These are phyloP conservation scores for Moelleriella libera DNA, from an alignment of 2,329 filamentous ascomycete genomes.

Conservation along the genomic window DNA sequence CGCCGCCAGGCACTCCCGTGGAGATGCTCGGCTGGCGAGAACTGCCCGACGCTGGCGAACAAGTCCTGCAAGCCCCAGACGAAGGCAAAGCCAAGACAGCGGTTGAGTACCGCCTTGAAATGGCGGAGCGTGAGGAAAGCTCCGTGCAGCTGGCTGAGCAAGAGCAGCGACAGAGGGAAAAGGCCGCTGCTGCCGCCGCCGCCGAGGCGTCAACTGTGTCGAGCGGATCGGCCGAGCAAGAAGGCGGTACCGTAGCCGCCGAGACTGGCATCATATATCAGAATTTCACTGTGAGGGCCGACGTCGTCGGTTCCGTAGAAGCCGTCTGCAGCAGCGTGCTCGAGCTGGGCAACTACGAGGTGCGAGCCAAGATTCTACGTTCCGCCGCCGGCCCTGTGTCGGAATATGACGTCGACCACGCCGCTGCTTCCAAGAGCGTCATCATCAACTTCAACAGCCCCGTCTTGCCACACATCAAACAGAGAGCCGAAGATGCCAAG, in stretches of 20 bases:
- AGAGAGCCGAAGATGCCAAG: conserved; percentile 53
- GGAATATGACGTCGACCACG: conserved; percentile 83
- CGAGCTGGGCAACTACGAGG: conserved; percentile 72
- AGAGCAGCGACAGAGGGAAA: conserved; percentile 47
- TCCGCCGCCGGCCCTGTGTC: conserved; percentile 64
- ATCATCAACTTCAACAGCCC: conserved; percentile 79
- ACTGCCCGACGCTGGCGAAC: conserved; percentile 67
- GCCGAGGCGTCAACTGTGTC: conserved; percentile 18
- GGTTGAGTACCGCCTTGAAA: conserved; percentile 60
- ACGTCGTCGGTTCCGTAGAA: conserved; percentile 88
- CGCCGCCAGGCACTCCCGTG: conserved; percentile 76
- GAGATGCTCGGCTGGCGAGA: conserved; percentile 93
- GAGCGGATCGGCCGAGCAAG: conserved; percentile 11
- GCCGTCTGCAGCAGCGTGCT: conserved; percentile 68
- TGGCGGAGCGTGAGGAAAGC: conserved; percentile 55
- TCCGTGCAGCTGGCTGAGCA: conserved; percentile 70
- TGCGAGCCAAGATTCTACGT: conserved; percentile 62
- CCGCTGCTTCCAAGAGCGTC: conserved; percentile 58
- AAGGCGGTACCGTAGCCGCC: conserved; percentile 21
- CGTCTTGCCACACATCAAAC: conserved; percentile 52
- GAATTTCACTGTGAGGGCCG: conserved; percentile 80
- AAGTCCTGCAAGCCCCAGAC: conserved; percentile 68
- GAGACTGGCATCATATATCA: conserved; percentile 35
- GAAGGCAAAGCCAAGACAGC: conserved; percentile 70
- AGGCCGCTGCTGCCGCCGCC: conserved; percentile 23